These are phyloP conservation scores for Colletotrichum phormii DNA, from an alignment of 2,329 filamentous ascomycete species.

Conservation along the genomic window DNA sequence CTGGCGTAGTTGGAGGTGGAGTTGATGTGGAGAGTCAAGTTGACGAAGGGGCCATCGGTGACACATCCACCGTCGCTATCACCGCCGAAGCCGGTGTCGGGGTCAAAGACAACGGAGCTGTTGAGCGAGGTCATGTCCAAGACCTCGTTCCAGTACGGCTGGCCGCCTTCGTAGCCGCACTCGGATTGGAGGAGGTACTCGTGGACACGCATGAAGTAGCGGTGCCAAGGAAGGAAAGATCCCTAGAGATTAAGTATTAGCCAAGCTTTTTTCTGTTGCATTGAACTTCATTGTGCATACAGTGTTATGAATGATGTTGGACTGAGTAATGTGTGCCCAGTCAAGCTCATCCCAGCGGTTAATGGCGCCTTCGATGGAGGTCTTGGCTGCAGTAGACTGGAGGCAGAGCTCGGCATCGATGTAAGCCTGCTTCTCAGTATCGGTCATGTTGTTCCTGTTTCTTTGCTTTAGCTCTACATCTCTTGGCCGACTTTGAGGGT, in stretches of 20 bases:
- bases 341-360: constrained; percentile 38
- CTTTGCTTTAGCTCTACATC: neutral
- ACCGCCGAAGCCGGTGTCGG: constrained; percentile 27
- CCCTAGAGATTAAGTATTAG: constrained; percentile 31
- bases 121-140: constrained; percentile 22
- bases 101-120: constrained; percentile 19
- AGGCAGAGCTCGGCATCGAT: constrained; percentile 38
- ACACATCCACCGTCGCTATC: constrained; percentile 18
- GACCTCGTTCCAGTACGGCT: constrained; percentile 38
- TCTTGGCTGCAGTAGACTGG: constrained; percentile 27
- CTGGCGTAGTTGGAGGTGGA: constrained; percentile 11
- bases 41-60: constrained; percentile 29
- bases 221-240: constrained; percentile 46
- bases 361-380: constrained; percentile 27
- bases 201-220: constrained; percentile 44
- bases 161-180: constrained; percentile 44
- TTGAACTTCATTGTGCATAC: constrained; percentile 30
- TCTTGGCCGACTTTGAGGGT: neutral
- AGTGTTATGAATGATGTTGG: constrained; percentile 32
- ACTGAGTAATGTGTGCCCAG: constrained; percentile 33
- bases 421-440: constrained; percentile 37
- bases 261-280: neutral
- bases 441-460: constrained; percentile 35
- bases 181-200: constrained; percentile 42
- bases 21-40: constrained; percentile 28